Evolutionary conservation across 805 yeast species (phyloP).

Genomic region (Deakozyma indianensis): DNA sequence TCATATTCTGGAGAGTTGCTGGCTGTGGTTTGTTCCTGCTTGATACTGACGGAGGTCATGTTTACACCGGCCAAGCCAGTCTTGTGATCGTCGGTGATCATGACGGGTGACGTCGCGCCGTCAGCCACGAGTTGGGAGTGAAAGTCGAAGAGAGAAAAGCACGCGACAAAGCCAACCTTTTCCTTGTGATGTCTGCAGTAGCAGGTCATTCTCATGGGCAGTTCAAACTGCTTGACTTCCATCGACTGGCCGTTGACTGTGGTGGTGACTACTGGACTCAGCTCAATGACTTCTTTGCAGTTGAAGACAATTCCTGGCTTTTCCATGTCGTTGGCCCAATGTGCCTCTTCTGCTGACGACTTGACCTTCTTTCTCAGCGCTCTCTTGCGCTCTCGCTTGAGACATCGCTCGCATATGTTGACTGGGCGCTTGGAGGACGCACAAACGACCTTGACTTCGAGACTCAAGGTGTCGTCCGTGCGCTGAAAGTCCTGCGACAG

Average conservation of each 20-base stretch:
- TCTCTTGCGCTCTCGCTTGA: slow-evolving; percentile 84
- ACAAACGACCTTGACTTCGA: slow-evolving; percentile 62
- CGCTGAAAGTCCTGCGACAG: slow-evolving; percentile 20
- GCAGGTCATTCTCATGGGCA: slow-evolving; percentile 73
- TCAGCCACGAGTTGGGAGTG: slow-evolving; percentile 55
- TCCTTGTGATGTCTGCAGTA: slow-evolving; percentile 94
- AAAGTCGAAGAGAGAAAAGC: slow-evolving; percentile 46
- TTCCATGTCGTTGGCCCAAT: slow-evolving; percentile 62
- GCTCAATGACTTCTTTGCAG: slow-evolving; percentile 54
- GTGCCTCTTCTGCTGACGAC: slow-evolving; percentile 52
- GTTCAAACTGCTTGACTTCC: slow-evolving; percentile 26
- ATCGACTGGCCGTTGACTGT: slow-evolving; percentile 22
- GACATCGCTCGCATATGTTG: slow-evolving; percentile 75
- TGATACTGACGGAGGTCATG: not conserved
- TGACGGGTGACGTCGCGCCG: slow-evolving; percentile 55
- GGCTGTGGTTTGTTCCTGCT: not conserved
- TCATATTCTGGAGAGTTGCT: not conserved
- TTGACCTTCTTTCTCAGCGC: slow-evolving; percentile 85
- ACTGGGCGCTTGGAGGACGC: slow-evolving; percentile 31
- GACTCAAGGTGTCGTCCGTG: slow-evolving; percentile 18
- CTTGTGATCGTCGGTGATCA: slow-evolving; percentile 93
- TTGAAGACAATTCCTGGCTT: slow-evolving; percentile 83
- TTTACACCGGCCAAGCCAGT: slow-evolving; percentile 6
- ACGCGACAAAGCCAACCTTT: slow-evolving; percentile 60
- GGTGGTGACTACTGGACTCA: slow-evolving; percentile 18